A percentile compares a stretch with the other conserved stretches of the same genome.
These are phyloP conservation scores for Amaranthus palmeri DNA, from an alignment of 148 eudicot species.

Conservation along the genomic window DNA sequence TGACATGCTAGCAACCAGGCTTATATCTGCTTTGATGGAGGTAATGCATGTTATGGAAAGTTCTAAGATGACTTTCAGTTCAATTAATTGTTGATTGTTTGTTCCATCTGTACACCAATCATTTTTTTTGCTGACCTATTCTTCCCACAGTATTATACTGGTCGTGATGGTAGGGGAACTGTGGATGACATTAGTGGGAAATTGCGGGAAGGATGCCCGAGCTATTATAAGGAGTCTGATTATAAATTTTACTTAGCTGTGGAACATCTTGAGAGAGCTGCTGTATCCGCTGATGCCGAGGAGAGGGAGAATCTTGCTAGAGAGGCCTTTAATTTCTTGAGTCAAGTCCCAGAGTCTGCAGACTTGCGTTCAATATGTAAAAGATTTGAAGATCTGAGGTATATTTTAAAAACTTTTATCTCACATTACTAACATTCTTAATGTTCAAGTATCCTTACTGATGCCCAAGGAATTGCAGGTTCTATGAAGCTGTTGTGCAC, in stretches of 20 bases:
- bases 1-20: constrained; percentile 77
- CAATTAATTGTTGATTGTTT: not conserved
- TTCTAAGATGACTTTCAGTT: not conserved
- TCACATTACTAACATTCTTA: not conserved
- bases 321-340: constrained; percentile 78
- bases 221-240: constrained; percentile 95
- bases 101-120: not conserved
- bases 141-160: constrained; percentile 75
- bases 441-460: constrained; percentile 1
- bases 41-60: constrained; percentile 31
- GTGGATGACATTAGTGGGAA: constrained; percentile 87
- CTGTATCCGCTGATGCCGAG: constrained; percentile 57
- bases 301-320: constrained; percentile 85
- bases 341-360: constrained; percentile 90
- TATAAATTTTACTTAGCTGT: constrained; percentile 94
- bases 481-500: constrained; percentile 97
- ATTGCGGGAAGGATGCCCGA: constrained; percentile 90
- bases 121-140: not conserved
- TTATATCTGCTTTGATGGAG: constrained; percentile 96
- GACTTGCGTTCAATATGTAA: constrained; percentile 89
- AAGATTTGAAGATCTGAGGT: constrained; percentile 96
- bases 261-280: constrained; percentile 97
- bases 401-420: constrained; percentile 10
- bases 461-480: constrained; percentile 42
- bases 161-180: constrained; percentile 96